Evolutionary conservation across 306 rosid species (phyloP).

Genomic region (Trichosanthes truncata): DNA sequence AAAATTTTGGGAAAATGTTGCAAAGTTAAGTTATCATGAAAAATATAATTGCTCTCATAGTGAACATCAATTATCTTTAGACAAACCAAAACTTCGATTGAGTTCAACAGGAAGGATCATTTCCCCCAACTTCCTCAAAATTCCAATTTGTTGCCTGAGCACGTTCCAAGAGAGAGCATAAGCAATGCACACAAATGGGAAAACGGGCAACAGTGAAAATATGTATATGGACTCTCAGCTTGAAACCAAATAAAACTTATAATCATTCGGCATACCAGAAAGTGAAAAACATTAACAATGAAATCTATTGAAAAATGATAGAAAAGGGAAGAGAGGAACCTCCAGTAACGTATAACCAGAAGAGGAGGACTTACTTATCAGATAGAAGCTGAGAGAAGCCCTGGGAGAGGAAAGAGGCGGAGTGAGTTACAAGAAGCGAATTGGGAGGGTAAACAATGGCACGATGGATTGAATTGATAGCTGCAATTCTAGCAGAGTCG

Average conservation of each 20-base stretch:
- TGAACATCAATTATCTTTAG: background rate
- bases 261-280: background rate
- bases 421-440: constrained; percentile 78
- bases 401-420: constrained; percentile 76
- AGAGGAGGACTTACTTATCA: constrained; percentile 39
- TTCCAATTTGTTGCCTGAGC: background rate
- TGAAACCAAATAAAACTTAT: background rate
- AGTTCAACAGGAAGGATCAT: background rate
- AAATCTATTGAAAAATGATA: background rate
- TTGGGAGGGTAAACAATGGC: constrained; percentile 75
- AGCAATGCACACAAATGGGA: background rate
- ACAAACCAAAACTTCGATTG: background rate
- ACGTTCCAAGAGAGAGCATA: background rate
- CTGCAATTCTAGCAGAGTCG: constrained; percentile 56
- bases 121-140: background rate
- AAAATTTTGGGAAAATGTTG: background rate
- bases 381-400: constrained; percentile 84
- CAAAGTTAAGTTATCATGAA: background rate
- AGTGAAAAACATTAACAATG: background rate
- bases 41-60: background rate
- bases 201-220: background rate
- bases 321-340: background rate
- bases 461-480: constrained; percentile 76
- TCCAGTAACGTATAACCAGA: background rate
- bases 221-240: background rate